Evolutionary conservation across 768 basidiomycete species (phyloP).

Genomic region (Kwoniella europaea): DNA sequence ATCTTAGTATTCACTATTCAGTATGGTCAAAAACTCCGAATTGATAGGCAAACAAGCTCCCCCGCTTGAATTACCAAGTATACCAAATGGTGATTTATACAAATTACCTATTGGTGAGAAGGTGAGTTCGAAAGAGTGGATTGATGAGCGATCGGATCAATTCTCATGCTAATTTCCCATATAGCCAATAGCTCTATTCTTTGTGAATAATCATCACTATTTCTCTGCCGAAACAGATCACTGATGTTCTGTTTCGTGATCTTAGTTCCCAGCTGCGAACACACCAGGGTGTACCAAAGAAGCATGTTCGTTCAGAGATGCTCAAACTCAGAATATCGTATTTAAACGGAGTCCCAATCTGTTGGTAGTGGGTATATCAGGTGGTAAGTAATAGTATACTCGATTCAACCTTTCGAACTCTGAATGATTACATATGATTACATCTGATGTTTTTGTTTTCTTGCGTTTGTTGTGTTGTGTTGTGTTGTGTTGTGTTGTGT

Average conservation of each 20-base stretch:
- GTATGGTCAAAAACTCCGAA: constrained; percentile 52
- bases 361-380: constrained; percentile 74
- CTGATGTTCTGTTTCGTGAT: background rate
- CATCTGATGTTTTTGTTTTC: too few species aligned
- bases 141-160: too few species aligned
- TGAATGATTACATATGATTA: too few species aligned
- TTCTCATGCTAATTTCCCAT: too few species aligned
- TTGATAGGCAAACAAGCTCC: constrained; percentile 73
- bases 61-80: constrained; percentile 66
- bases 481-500: too few species aligned
- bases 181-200: constrained; percentile 74
- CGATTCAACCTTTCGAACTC: too few species aligned
- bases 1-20: background rate
- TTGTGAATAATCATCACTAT: constrained; percentile 54
- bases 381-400: constrained; percentile 43
- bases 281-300: constrained; percentile 80
- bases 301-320: constrained; percentile 82
- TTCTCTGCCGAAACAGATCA: too few species aligned
- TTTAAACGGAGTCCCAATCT: constrained; percentile 69
- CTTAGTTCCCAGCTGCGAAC: constrained; percentile 60
- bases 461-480: too few species aligned
- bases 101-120: constrained; percentile 61
- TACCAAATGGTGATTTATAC: constrained; percentile 68
- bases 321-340: constrained; percentile 66
- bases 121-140: constrained; percentile 41